A percentile compares a stretch with the other conserved stretches of the same genome.
phyloP scores from a whole-genome alignment of 2,329 filamentous ascomycete genomes.

The Chaetomium sp. region DNA sequence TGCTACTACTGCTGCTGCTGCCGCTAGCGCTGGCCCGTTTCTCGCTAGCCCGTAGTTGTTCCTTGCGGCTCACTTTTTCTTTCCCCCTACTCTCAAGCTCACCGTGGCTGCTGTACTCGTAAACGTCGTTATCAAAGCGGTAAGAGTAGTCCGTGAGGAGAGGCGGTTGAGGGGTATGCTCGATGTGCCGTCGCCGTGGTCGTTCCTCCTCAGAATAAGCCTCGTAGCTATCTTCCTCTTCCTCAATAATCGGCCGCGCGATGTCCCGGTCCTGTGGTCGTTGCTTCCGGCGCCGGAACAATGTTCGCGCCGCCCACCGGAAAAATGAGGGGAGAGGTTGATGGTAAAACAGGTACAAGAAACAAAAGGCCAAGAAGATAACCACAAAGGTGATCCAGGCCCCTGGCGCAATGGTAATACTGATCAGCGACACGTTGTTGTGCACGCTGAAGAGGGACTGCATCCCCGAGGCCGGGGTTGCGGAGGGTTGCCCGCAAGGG shows the following conservation, averaged over 20 bases:
- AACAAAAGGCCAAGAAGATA: constrained; percentile 45
- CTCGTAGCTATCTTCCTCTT: constrained; percentile 17
- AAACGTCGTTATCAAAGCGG: constrained; percentile 14
- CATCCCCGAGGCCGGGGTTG: constrained; percentile 33
- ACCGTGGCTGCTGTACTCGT: constrained; percentile 3
- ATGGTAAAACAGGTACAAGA: constrained; percentile 47
- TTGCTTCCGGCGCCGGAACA: constrained; percentile 20
- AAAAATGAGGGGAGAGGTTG: constrained; percentile 18
- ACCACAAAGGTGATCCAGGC: constrained; percentile 49
- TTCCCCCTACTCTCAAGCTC: not conserved
- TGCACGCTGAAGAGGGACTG: constrained; percentile 54
- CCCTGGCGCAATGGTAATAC: constrained; percentile 51
- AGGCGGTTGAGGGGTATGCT: constrained; percentile 19
- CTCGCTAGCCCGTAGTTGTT: constrained; percentile 4
- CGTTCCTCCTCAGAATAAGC: constrained; percentile 10
- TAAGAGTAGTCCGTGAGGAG: constrained; percentile 15
- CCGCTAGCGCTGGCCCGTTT: constrained; percentile 8
- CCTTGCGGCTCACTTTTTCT: constrained; percentile 10
- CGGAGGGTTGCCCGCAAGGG: constrained; percentile 24
- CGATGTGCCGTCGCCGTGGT: constrained; percentile 12
- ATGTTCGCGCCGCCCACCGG: constrained; percentile 15
- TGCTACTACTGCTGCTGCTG: constrained; percentile 13
- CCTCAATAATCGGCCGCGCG: constrained; percentile 6
- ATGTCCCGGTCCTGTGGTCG: not conserved
- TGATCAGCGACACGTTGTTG: constrained; percentile 56